Conservation (phyloP, 129 eudicot species). For the Flaveria robusta region DNA sequence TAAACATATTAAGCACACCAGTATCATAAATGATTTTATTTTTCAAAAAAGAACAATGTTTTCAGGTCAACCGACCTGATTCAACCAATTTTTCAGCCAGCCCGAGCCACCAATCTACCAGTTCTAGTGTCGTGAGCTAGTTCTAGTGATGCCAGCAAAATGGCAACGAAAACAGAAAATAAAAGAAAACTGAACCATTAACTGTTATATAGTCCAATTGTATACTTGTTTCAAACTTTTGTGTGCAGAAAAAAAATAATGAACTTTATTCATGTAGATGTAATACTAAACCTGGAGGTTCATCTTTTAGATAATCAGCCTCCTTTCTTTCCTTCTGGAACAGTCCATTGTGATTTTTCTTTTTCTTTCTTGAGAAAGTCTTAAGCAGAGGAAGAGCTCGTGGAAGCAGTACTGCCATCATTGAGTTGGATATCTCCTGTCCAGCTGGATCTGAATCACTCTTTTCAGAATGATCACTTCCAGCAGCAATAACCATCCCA, state of each 20-base stretch:
- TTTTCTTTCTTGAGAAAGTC: constrained; percentile 77
- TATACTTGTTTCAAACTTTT: constrained; percentile 11
- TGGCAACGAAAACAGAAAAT: constrained; percentile 10
- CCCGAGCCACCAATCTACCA: neutral
- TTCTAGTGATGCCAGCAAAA: constrained; percentile 7
- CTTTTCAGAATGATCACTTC: constrained; percentile 49
- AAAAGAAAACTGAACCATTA: constrained; percentile 10
- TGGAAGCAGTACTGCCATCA: constrained; percentile 88
- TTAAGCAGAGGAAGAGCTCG: constrained; percentile 83
- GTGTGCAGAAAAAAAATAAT: neutral
- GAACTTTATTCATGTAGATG: neutral
- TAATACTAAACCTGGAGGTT: constrained; percentile 48
- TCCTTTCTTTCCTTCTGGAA: constrained; percentile 34
- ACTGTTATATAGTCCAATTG: neutral
- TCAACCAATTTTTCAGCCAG: too few relatives aligned
- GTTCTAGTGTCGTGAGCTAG: neutral
- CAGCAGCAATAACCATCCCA: constrained; percentile 36
- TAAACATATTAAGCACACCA: neutral
- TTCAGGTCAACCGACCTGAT: too few relatives aligned
- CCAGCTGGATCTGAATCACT: constrained; percentile 63
- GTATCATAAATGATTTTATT: neutral
- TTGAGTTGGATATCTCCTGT: constrained; percentile 71
- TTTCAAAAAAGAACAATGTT: neutral
- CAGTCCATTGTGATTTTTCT: constrained; percentile 23
- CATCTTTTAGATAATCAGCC: constrained; percentile 16